A percentile compares a stretch with the other conserved stretches of the same genome.
phyloP scores from a whole-genome alignment of 345 rosid species.

The Linum usitatissimum region DNA sequence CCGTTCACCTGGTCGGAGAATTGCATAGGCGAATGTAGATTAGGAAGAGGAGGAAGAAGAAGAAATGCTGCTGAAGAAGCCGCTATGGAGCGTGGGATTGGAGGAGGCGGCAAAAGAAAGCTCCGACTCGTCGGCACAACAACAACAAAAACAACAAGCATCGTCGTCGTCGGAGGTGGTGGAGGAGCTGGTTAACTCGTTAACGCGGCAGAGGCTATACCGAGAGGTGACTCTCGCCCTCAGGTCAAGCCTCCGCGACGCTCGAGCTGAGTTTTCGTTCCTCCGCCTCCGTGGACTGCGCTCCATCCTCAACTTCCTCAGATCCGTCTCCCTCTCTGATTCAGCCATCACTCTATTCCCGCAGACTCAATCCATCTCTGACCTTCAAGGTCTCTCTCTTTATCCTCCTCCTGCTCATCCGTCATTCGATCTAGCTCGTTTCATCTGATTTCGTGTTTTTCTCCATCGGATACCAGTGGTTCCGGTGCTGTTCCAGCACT shows the following conservation, averaged over 20 bases:
- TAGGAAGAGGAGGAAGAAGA: not conserved
- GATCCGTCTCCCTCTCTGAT: slow-evolving; percentile 64
- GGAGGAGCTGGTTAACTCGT: slow-evolving; percentile 57
- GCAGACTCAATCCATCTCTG: slow-evolving; percentile 62
- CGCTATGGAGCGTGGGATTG: slow-evolving; percentile 17
- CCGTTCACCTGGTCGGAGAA: not conserved
- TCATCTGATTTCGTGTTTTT: not conserved
- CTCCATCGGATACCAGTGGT: slow-evolving; percentile 39
- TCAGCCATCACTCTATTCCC: slow-evolving; percentile 55
- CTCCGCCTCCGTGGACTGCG: slow-evolving; percentile 86
- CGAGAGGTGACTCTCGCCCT: slow-evolving; percentile 89
- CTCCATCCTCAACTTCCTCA: slow-evolving; percentile 71
- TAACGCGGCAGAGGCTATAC: slow-evolving; percentile 52
- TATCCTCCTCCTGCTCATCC: not conserved
- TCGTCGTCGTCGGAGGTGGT: slow-evolving; percentile 32
- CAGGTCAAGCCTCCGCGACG: slow-evolving; percentile 72
- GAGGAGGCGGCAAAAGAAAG: slow-evolving; percentile 7
- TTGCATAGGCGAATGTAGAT: not conserved
- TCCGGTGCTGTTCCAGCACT: slow-evolving; percentile 65
- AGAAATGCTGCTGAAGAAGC: slow-evolving; percentile 19
- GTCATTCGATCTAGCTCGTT: not conserved
- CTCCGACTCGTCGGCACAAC: slow-evolving; percentile 9
- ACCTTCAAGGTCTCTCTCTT: slow-evolving; percentile 53
- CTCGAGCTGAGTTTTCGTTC: slow-evolving; percentile 85
- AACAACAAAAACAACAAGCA: not conserved